Conservation (phyloP, 2,329 filamentous ascomycete genomes). For the Apiospora marii region DNA sequence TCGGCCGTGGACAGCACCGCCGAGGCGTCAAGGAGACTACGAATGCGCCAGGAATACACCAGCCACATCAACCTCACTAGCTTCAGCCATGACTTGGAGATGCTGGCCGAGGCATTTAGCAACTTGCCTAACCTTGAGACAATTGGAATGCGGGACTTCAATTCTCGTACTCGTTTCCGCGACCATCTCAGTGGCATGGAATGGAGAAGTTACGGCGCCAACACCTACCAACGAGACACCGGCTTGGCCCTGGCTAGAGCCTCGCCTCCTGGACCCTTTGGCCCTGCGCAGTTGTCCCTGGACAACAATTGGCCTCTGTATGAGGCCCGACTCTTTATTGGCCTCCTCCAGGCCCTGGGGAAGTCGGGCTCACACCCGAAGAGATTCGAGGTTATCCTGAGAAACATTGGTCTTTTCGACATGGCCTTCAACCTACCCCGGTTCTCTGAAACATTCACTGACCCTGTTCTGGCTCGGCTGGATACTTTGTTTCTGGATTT, state of each 20-base stretch:
- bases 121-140: constrained; percentile 62
- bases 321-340: constrained; percentile 47
- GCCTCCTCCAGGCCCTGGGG: constrained; percentile 52
- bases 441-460: constrained; percentile 46
- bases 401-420: constrained; percentile 45
- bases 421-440: constrained; percentile 55
- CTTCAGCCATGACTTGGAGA: constrained; percentile 56
- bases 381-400: constrained; percentile 57
- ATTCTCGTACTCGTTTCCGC: constrained; percentile 55
- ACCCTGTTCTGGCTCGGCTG: constrained; percentile 48
- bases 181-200: constrained; percentile 45
- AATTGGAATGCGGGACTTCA: constrained; percentile 67
- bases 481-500: constrained; percentile 29
- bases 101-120: constrained; percentile 64
- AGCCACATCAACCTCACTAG: constrained; percentile 44
- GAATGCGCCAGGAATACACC: constrained; percentile 36
- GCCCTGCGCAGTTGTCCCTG: neutral
- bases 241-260: constrained; percentile 32
- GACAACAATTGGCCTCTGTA: constrained; percentile 32
- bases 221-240: constrained; percentile 47
- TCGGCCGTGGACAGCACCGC: constrained; percentile 37
- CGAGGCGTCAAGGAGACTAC: constrained; percentile 32
- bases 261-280: constrained; percentile 22
- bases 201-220: constrained; percentile 65
- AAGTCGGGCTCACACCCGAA: constrained; percentile 46